Evolutionary conservation across 1,139 yeast species (phyloP).

Genomic region (Saccharomycopsis hybrid): DNA sequence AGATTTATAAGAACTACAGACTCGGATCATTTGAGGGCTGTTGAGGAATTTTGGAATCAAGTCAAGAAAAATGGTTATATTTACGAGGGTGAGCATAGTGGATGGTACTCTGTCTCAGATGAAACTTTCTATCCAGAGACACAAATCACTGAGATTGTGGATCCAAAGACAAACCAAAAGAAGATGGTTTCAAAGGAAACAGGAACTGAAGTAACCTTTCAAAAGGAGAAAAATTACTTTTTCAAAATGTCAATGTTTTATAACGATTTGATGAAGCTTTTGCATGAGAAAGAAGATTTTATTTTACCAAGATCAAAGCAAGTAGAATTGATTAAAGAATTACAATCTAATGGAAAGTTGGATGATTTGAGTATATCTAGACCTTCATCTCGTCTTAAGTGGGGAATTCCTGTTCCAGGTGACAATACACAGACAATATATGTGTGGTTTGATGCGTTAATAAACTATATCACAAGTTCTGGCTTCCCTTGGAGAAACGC

Average conservation of each 20-base stretch:
- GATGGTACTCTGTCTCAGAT: conserved; percentile 94
- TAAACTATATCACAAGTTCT: conserved; percentile 73
- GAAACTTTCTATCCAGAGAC: conserved; percentile 89
- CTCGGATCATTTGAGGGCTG: conserved; percentile 62
- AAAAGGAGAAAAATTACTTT: conserved; percentile 80
- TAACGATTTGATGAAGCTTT: conserved; percentile 41
- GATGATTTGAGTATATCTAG: conserved; percentile 79
- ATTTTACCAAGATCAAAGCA: conserved; percentile 60
- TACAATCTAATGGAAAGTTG: conserved; percentile 40
- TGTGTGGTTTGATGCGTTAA: conserved; percentile 96
- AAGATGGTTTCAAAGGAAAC: conserved; percentile 63
- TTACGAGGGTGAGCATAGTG: conserved; percentile 76
- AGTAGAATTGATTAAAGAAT: conserved; percentile 50
- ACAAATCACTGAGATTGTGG: conserved; percentile 50
- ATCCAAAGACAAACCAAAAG: conserved; percentile 32
- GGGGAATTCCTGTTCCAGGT: conserved; percentile 91
- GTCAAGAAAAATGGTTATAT: conserved; percentile 59
- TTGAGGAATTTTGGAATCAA: conserved; percentile 59
- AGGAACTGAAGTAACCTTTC: conserved; percentile 65
- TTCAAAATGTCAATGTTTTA: conserved; percentile 65
- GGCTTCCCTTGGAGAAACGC: conserved; percentile 44
- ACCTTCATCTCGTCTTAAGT: conserved; percentile 65
- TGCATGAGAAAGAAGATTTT: conserved; percentile 46
- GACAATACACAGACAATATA: conserved; percentile 76
- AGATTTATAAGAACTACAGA: conserved; percentile 92